Conservation (phyloP, 208 protist species). For the Acanthamoeba culbertsoni region DNA sequence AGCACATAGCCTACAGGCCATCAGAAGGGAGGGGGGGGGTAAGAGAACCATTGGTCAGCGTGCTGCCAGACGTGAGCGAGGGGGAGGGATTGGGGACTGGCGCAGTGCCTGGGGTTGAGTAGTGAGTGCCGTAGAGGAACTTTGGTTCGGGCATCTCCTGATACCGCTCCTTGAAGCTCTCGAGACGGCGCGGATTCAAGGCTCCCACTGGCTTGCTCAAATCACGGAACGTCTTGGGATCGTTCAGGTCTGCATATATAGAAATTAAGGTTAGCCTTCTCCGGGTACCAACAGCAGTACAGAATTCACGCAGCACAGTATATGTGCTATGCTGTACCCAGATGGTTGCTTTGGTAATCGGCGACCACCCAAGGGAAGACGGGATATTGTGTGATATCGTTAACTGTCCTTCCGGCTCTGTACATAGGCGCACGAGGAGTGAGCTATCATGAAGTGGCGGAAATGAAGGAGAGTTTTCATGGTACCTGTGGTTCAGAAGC, state of each 20-base stretch:
- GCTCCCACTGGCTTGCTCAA: constrained; percentile 92
- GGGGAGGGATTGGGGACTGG: too few species aligned
- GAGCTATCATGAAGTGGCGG: too few species aligned
- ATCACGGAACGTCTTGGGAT: constrained; percentile 85
- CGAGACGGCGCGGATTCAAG: constrained; percentile 82
- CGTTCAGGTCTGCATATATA: constrained; percentile 77
- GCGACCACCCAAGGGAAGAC: constrained; percentile 93
- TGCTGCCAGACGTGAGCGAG: too few species aligned
- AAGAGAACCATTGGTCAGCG: too few species aligned
- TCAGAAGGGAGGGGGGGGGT: neutral
- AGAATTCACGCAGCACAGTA: constrained; percentile 13
- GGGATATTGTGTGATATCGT: constrained; percentile 87
- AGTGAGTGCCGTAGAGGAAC: constrained; percentile 94
- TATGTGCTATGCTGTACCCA: constrained; percentile 68
- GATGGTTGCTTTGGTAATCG: constrained; percentile 83
- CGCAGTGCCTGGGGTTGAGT: constrained; percentile 87
- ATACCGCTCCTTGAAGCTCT: constrained; percentile 78
- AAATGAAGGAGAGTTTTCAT: too few species aligned
- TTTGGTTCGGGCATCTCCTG: constrained; percentile 78
- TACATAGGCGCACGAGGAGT: too few species aligned
- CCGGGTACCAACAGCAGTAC: neutral
- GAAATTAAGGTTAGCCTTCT: neutral
- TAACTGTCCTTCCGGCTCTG: constrained; percentile 80
- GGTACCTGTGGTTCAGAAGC: constrained; percentile 86
- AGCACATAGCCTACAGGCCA: constrained; percentile 87